These are phyloP conservation scores for Chrysoporthe puriensis DNA, from an alignment of 2,329 filamentous ascomycete species.

Conservation along the genomic window DNA sequence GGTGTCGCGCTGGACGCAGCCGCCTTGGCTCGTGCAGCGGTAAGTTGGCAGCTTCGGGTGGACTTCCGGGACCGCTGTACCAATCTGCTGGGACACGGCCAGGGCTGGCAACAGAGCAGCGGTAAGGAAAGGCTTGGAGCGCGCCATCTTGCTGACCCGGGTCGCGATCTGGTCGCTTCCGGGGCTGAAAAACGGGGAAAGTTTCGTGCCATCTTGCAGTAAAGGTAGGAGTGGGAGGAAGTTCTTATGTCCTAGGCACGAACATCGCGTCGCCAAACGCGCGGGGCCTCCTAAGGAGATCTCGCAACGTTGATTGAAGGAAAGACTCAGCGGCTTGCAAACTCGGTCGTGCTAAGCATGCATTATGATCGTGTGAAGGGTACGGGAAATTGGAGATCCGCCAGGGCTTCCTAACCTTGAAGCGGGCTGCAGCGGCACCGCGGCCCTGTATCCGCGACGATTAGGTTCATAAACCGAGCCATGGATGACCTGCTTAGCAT, in stretches of 20 bases:
- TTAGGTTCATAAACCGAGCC: background rate
- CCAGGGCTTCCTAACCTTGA: background rate
- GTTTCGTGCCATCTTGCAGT: background rate
- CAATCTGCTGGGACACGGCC: conserved; percentile 16
- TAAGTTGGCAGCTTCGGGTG: conserved; percentile 17
- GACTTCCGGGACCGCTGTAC: conserved; percentile 3
- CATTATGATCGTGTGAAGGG: background rate
- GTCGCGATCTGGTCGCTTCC: background rate
- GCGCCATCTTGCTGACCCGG: conserved; percentile 5
- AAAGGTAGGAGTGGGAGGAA: background rate
- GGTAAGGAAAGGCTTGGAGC: background rate
- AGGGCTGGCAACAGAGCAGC: background rate
- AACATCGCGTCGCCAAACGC: background rate
- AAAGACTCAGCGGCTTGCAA: conserved; percentile 9
- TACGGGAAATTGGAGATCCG: background rate
- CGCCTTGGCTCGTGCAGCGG: conserved; percentile 7
- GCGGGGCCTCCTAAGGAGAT: background rate
- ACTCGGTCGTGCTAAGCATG: background rate
- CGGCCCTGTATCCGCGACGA: conserved; percentile 13
- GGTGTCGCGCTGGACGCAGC: conserved; percentile 15
- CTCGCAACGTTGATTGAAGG: conserved; percentile 11
- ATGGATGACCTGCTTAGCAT: background rate
- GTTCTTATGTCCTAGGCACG: background rate
- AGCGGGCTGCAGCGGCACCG: background rate
- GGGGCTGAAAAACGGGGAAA: background rate